Base-by-base conservation (phyloP, 768 basidiomycete species). In the Tylopilus sp. region DNA sequence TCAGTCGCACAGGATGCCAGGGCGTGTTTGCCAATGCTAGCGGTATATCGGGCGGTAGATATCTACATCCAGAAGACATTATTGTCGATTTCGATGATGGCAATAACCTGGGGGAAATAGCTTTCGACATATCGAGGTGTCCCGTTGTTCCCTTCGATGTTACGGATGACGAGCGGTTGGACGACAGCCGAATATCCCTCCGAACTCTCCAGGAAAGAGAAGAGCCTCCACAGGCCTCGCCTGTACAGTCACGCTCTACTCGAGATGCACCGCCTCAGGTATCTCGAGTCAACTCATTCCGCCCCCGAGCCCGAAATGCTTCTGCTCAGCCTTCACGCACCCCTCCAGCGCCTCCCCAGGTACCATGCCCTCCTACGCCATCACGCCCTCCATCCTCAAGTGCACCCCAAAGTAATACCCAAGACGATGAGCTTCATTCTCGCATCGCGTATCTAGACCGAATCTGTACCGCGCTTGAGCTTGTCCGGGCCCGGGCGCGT, bases 401-500 rank as follows among this genome's bases (percentile, higher is more conserved):
- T 10, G 23, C 12, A 28, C n/a, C 42, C 31, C 23, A 18, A 18
- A 53, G 40, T 40, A 51, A 56, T 28, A 6, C 15, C 4, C 50
- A 44, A 10, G 22, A 45, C 2, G 53, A 59, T 1, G 66, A 64
- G 12, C 35, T 51, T 35, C 44, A 62, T 10, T 28, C 54, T 2
- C 65, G 51, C 18, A 23, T 59, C 20, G 54, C 47, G 13, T 48
- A 56, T 12, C 62, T 79, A 30, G 65, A 67, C 1, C 75, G 70
- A 13, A 69, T 82, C 20, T 69, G 66, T 12, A 67, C 73, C 12
- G 71, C 78, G 11, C 63, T 77, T 25, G 66, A 72, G 9, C 57
- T 75, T 10, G 72, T 79, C 21, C 72, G 75, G 17, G 63, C 71
- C 8, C 76, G 79, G 64, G 40, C 71, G 71, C 44, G 68, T 66